phyloP scores from a whole-genome alignment of 176 grass and related monocot species.

The Hsuehochloa calcarea region DNA sequence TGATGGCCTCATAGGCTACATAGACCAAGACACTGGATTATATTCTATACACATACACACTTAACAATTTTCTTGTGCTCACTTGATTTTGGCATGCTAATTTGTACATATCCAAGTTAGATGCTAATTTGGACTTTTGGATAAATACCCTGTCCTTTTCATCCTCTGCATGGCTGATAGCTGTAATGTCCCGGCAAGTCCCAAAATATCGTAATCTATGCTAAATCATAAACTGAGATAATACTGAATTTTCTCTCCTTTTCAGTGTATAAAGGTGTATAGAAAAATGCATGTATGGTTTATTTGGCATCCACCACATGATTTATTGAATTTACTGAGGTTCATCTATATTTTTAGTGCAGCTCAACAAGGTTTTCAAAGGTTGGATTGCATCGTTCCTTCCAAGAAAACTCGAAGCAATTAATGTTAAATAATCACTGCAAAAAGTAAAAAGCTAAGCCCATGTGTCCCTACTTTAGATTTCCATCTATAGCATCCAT shows the following conservation, averaged over 20 bases:
- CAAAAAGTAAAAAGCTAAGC: neutral
- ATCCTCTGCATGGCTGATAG: neutral
- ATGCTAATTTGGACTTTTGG: neutral
- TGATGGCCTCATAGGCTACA: too few species aligned
- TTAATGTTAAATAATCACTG: neutral
- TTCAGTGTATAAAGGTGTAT: neutral
- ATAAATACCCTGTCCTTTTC: neutral
- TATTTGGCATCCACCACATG: conserved; percentile 2
- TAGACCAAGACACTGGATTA: too few species aligned
- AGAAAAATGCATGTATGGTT: neutral
- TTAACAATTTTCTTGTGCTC: neutral
- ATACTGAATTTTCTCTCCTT: neutral
- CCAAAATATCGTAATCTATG: neutral
- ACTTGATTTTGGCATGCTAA: neutral
- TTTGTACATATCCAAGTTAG: neutral
- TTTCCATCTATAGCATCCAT: neutral
- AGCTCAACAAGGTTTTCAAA: neutral
- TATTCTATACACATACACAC: too few species aligned
- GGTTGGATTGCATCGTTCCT: neutral
- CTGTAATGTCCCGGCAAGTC: neutral
- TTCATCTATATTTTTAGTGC: conserved; percentile 17
- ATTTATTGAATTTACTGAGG: neutral
- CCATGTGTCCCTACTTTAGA: neutral
- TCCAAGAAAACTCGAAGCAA: neutral
- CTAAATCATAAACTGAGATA: neutral